Conservation (phyloP, 169 alveolate genomes). For the Perkinsus chesapeaki region DNA sequence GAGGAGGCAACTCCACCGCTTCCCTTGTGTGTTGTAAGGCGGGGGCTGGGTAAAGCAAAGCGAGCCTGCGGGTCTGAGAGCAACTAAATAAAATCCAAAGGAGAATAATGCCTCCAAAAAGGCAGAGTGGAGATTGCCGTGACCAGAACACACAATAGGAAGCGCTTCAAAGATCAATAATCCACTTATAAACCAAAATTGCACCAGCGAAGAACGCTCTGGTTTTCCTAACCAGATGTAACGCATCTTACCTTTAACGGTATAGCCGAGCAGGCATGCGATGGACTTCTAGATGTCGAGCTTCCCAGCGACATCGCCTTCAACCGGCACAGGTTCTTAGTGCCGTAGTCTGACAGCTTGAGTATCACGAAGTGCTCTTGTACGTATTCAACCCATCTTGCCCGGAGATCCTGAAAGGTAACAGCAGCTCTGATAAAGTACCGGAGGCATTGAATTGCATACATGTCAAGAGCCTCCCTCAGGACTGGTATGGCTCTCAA, state of each 20-base stretch:
- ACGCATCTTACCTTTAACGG: neutral
- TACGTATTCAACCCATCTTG: neutral
- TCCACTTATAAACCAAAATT: too few species aligned
- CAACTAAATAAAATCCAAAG: neutral
- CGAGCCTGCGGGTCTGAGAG: neutral
- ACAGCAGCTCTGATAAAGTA: too few species aligned
- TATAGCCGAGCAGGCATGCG: neutral
- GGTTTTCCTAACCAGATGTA: too few species aligned
- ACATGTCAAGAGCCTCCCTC: too few species aligned
- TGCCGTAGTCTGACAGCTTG: neutral
- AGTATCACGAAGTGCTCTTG: neutral
- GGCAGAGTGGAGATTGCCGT: neutral
- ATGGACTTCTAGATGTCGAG: too few species aligned
- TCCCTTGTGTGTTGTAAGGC: neutral
- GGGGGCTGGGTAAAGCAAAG: neutral
- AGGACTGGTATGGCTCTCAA: neutral
- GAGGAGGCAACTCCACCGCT: neutral
- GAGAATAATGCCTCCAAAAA: neutral
- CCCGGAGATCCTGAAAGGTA: neutral
- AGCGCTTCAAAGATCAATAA: too few species aligned
- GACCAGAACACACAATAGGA: too few species aligned
- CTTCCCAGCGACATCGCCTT: neutral
- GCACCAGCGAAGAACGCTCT: too few species aligned
- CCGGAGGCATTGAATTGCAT: too few species aligned
- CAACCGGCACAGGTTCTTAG: neutral